Percentiles rank a stretch among this genome's conserved stretches.
Evolutionary conservation across 352 stramenopile species (phyloP).

Genomic region (Thalassiosira exigua): DNA sequence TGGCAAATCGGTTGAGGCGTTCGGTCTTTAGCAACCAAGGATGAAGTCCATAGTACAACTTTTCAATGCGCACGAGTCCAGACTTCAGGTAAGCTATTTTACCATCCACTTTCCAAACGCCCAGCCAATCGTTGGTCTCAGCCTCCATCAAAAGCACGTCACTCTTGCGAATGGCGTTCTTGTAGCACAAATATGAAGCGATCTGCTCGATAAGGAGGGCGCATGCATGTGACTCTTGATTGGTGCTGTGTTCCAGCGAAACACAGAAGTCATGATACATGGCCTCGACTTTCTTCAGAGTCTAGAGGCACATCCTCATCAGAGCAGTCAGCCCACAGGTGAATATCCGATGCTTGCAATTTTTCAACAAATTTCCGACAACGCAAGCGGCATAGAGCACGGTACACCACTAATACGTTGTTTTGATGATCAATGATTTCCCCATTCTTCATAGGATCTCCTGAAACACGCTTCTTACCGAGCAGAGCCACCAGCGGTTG

Average conservation of each 20-base stretch:
- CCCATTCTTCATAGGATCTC: background rate
- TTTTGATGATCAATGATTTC: conserved; percentile 28
- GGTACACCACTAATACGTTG: background rate
- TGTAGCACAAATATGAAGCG: background rate
- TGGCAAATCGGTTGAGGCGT: background rate
- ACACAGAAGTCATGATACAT: background rate
- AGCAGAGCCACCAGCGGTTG: conserved; percentile 12
- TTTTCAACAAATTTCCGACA: background rate
- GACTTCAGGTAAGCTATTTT: background rate
- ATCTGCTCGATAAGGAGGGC: background rate
- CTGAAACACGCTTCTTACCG: conserved; percentile 1
- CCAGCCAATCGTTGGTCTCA: background rate
- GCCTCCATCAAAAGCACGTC: background rate
- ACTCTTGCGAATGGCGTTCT: background rate
- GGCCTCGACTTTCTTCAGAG: too few species aligned
- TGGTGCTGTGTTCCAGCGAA: background rate
- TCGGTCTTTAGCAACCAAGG: background rate
- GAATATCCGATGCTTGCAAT: background rate
- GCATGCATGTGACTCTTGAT: background rate
- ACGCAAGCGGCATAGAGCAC: background rate
- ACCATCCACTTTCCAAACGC: background rate
- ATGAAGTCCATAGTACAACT: background rate
- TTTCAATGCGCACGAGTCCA: background rate
- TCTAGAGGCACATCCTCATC: background rate
- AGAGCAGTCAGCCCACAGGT: background rate